Base-by-base conservation (phyloP, 2,329 filamentous ascomycete species). In the Coleophoma eucalyptorum region DNA sequence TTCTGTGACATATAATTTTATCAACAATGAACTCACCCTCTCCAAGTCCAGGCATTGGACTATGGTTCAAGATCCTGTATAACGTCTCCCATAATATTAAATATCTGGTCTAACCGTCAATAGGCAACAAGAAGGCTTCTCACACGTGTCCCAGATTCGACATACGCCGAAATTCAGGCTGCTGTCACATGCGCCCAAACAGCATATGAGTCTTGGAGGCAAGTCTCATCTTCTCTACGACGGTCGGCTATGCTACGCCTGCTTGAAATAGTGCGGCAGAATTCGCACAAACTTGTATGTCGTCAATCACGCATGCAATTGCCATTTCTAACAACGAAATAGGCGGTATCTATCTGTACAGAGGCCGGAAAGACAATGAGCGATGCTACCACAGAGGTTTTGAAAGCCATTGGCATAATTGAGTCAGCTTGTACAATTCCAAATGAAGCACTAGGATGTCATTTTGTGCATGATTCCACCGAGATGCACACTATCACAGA, bases 141-240 rank as follows among this genome's bases (percentile, higher is more conserved):
- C 3, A 60, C 58, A n/a, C 42, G 59, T n/a, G 55, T 60, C n/a
- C 59, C 59, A 4, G 58, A 62, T n/a, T 59, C 56, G 3, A 60
- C 55, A 7, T 33, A 16, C 3, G 38, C 53, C 13, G 58, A 62
- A 21, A 50, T 59, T 0, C 49, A 55, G 33, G 41, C 48, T 18
- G 53, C 45, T 15, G 57, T 62, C 15, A 33, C 32, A 11, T 40
- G 46, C 5, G 55, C 60, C 3, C 43, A 19, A 6, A 37, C 26
- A 19, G 55, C 57, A 10, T 52, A 59, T 26, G 32, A 41, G 5
- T 41, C 16, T 15, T 57, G 55, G 55, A 45, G 47, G 8, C 21
- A 32, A 11, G n/a, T 53, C 8, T 18, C 50, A 15, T 38, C 42
- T 10, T 18, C 20, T 11, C 45, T 46, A 19, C 15, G 55, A 35